Evolutionary conservation across 2,329 filamentous ascomycete genomes (phyloP).

Genomic region (Metarhizium sp.): DNA sequence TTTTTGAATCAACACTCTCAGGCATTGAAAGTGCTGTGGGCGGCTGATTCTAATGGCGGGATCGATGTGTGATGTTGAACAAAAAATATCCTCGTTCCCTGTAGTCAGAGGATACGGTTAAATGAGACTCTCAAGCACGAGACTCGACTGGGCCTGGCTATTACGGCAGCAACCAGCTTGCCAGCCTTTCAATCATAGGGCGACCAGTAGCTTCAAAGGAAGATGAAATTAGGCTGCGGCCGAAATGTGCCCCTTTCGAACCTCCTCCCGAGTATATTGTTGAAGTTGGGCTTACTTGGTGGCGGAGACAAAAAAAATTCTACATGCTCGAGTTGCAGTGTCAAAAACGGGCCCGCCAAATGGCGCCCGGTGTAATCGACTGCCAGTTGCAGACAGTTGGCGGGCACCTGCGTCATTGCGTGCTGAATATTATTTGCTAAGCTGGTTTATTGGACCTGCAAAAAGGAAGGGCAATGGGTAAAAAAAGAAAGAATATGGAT

Average conservation of each 20-base stretch:
- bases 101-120: neutral
- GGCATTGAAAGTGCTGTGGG: constrained; percentile 14
- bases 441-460: too few species aligned
- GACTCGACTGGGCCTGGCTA: neutral
- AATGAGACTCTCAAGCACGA: neutral
- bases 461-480: too few species aligned
- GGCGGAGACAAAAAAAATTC: neutral
- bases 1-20: constrained; percentile 14
- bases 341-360: neutral
- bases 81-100: neutral
- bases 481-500: too few species aligned
- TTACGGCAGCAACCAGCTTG: neutral
- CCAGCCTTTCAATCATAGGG: neutral
- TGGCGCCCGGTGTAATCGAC: neutral
- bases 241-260: neutral
- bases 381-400: neutral
- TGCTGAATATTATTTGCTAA: too few species aligned
- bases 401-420: neutral
- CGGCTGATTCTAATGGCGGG: neutral
- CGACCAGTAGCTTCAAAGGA: neutral
- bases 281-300: neutral
- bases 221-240: neutral
- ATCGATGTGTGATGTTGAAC: neutral
- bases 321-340: neutral
- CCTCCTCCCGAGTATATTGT: neutral